A percentile compares a stretch with the other conserved stretches of the same genome.
Evolutionary conservation across 2,329 filamentous ascomycete species (phyloP).

Genomic region (Fusarium sp.): DNA sequence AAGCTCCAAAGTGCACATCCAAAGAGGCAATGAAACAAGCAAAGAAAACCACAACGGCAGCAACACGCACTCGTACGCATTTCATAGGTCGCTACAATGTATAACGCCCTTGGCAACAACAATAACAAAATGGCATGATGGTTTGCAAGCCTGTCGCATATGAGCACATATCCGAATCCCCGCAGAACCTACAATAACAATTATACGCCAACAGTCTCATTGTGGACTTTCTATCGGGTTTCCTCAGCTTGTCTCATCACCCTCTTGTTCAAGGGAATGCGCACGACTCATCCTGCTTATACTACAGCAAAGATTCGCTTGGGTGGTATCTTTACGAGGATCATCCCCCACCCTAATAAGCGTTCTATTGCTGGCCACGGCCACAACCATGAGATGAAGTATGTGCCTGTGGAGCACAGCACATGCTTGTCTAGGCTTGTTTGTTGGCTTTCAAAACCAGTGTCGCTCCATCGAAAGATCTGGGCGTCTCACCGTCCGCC

Average conservation of each 20-base stretch:
- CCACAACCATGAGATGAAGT: slow-evolving; percentile 22
- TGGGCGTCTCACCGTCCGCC: slow-evolving; percentile 26
- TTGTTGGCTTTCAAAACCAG: slow-evolving; percentile 14
- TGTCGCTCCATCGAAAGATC: slow-evolving; percentile 29
- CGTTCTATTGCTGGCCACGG: slow-evolving; percentile 40
- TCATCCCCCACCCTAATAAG: slow-evolving; percentile 35
- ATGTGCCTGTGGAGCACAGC: slow-evolving; percentile 24
- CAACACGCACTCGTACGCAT: not conserved
- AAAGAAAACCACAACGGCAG: not conserved
- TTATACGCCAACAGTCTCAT: slow-evolving; percentile 22
- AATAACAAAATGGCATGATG: not conserved
- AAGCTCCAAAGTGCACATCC: not conserved
- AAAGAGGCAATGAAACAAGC: not conserved
- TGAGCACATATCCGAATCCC: slow-evolving; percentile 15
- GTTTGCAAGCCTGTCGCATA: slow-evolving; percentile 4
- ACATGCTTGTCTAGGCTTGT: slow-evolving; percentile 11
- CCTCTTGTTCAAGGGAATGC: slow-evolving; percentile 16
- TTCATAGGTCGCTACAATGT: not conserved
- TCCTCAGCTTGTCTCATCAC: slow-evolving; percentile 25
- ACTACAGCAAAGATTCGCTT: slow-evolving; percentile 20
- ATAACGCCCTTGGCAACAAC: not conserved
- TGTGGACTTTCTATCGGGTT: slow-evolving; percentile 20
- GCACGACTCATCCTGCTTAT: slow-evolving; percentile 16
- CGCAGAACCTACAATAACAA: slow-evolving; percentile 11
- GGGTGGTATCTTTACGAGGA: slow-evolving; percentile 26